phyloP scores from a whole-genome alignment of 176 grass and related monocot species.

The Oryza glumipatula region DNA sequence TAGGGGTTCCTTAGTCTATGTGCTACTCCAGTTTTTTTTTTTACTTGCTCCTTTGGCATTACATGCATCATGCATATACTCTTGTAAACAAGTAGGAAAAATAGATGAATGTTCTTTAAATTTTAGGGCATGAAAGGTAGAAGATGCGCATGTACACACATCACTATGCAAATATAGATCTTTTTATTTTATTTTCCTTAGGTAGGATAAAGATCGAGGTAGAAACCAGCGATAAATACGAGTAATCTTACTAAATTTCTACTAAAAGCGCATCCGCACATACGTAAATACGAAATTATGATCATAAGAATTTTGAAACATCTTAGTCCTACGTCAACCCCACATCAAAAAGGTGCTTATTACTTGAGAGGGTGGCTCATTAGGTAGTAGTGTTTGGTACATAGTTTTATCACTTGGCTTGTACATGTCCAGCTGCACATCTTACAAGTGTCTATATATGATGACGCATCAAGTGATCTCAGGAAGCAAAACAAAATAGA shows the following conservation, averaged over 20 bases:
- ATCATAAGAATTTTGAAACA: too few species aligned
- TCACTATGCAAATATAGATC: too few species aligned
- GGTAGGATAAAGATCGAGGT: too few species aligned
- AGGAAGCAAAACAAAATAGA: neutral
- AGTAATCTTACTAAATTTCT: too few species aligned
- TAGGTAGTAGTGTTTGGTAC: neutral
- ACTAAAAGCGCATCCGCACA: too few species aligned
- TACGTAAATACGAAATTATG: too few species aligned
- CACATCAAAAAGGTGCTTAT: too few species aligned
- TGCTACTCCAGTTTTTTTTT: neutral
- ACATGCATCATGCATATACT: neutral
- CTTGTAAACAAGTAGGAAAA: too few species aligned
- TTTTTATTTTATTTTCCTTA: too few species aligned
- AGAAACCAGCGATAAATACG: too few species aligned
- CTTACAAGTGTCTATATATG: neutral
- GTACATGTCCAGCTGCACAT: neutral
- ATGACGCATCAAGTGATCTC: neutral
- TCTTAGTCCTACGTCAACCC: too few species aligned
- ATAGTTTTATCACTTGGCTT: neutral
- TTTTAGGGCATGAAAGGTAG: neutral
- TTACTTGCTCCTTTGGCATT: conserved; percentile 15
- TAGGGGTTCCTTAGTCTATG: neutral
- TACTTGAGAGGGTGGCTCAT: neutral
- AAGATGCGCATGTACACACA: neutral
- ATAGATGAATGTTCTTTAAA: neutral